phyloP scores from a whole-genome alignment of 1,284 basidiomycete species.

The Sporisorium exsertum region DNA sequence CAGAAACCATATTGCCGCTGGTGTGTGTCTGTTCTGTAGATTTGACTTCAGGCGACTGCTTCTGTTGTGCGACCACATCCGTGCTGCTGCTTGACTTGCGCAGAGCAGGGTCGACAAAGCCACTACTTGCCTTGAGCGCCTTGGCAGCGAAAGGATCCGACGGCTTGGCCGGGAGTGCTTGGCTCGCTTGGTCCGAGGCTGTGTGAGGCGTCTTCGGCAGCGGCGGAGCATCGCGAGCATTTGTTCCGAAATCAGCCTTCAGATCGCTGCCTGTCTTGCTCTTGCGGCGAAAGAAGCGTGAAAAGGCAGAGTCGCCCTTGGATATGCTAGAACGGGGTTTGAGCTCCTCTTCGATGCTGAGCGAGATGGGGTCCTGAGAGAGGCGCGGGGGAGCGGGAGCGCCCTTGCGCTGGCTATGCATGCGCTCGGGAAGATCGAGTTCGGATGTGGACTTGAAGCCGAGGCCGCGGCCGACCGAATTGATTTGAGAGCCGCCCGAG shows the following conservation, averaged over 20 bases:
- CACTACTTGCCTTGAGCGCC: conserved; percentile 34
- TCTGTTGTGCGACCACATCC: not conserved
- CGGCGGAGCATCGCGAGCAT: conserved; percentile 15
- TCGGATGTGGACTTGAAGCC: conserved; percentile 37
- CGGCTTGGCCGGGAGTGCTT: conserved; percentile 8
- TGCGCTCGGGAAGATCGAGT: conserved; percentile 43
- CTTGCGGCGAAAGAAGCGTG: conserved; percentile 46
- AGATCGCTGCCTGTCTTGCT: conserved; percentile 45
- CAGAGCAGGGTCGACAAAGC: conserved; percentile 3
- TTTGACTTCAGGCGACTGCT: not conserved
- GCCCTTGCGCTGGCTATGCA: conserved; percentile 45
- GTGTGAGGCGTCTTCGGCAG: conserved; percentile 24
- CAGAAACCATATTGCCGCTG: not conserved
- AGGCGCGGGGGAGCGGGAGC: conserved; percentile 32
- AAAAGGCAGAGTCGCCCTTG: conserved; percentile 40
- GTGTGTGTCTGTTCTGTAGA: not conserved
- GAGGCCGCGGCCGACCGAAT: conserved; percentile 21
- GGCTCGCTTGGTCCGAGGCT: conserved; percentile 19
- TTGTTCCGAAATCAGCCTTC: conserved; percentile 17
- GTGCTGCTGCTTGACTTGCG: conserved; percentile 9
- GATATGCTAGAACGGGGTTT: conserved; percentile 1
- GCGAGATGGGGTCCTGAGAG: conserved; percentile 40
- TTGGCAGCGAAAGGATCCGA: conserved; percentile 30
- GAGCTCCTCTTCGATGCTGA: conserved; percentile 45
- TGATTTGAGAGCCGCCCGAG: conserved; percentile 5